Percentiles rank a stretch among this genome's conserved stretches.
Evolutionary conservation across 495 filamentous ascomycete genomes (phyloP).

Genomic region (Rhypophila decipiens): DNA sequence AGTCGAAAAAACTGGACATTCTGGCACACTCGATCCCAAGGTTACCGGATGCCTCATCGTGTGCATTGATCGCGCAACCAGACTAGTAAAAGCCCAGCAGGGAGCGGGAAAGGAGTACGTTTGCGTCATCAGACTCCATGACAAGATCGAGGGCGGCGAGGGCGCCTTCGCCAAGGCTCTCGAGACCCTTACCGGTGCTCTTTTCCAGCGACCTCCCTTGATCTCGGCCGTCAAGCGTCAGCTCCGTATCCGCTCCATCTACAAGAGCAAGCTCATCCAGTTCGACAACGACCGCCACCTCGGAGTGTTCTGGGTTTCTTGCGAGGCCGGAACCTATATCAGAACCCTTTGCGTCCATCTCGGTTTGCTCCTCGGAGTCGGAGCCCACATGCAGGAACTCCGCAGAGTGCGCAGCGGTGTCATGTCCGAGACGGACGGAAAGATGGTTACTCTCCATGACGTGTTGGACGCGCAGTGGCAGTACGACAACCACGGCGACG

Average conservation of each 20-base stretch:
- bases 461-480: conserved; percentile 92
- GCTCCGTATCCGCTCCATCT: conserved; percentile 91
- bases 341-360: conserved; percentile 96
- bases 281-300: conserved; percentile 97
- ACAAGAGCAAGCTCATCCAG: conserved; percentile 90
- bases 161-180: conserved; percentile 83
- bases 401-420: conserved; percentile 88
- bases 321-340: conserved; percentile 97
- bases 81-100: conserved; percentile 96
- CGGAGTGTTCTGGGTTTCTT: conserved; percentile 99
- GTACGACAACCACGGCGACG: conserved; percentile 85
- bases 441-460: conserved; percentile 90
- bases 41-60: conserved; percentile 86
- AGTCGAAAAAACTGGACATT: conserved; percentile 95
- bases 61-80: conserved; percentile 90
- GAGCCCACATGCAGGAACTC: conserved; percentile 98
- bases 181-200: conserved; percentile 88
- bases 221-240: conserved; percentile 98
- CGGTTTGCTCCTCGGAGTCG: conserved; percentile 85
- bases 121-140: conserved; percentile 84
- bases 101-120: conserved; percentile 85
- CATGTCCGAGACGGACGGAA: conserved; percentile 75
- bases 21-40: conserved; percentile 86
- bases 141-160: conserved; percentile 84
- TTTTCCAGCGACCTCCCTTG: conserved; percentile 94